A percentile compares a stretch with the other conserved stretches of the same genome.
Evolutionary conservation across 2,329 filamentous ascomycete species (phyloP).

Genomic region (Daldinia sp.): DNA sequence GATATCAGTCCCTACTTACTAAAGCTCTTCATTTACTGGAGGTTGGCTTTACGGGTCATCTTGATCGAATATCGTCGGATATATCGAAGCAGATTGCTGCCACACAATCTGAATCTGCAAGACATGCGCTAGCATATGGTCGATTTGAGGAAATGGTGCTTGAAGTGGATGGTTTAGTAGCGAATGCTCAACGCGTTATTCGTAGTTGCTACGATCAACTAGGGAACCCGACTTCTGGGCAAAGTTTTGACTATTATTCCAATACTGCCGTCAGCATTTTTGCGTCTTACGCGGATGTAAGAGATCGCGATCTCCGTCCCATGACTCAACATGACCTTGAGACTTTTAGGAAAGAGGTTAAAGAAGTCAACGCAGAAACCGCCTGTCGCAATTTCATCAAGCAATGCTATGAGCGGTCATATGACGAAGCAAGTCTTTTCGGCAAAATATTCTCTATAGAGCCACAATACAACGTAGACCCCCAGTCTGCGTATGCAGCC

Average conservation of each 20-base stretch:
- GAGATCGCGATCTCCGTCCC: conserved; percentile 62
- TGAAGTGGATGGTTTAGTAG: conserved; percentile 63
- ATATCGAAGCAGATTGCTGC: conserved; percentile 61
- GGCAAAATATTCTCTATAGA: conserved; percentile 64
- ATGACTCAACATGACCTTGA: conserved; percentile 63
- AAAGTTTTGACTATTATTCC: conserved; percentile 61
- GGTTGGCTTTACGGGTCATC: conserved; percentile 61
- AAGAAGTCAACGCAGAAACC: conserved; percentile 59
- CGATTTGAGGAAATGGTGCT: conserved; percentile 66
- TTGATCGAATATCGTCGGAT: conserved; percentile 64
- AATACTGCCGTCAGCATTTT: conserved; percentile 64
- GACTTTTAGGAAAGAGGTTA: conserved; percentile 61
- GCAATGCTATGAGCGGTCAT: conserved; percentile 66
- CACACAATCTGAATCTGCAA: conserved; percentile 66
- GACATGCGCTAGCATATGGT: conserved; percentile 67
- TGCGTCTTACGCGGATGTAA: conserved; percentile 59
- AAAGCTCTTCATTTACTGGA: conserved; percentile 70
- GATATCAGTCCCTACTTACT: conserved; percentile 82
- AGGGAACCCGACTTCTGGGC: conserved; percentile 55
- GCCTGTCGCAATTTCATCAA: conserved; percentile 67
- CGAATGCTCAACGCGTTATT: conserved; percentile 63
- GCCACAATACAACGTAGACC: conserved; percentile 59
- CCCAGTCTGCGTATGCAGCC: conserved; percentile 59
- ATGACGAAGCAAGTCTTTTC: conserved; percentile 63
- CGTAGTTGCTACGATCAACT: conserved; percentile 61